Evolutionary conservation across 208 protist genomes (phyloP), one percentile per base, ranked within the genome.

Genomic region (Polymyxa betae): DNA sequence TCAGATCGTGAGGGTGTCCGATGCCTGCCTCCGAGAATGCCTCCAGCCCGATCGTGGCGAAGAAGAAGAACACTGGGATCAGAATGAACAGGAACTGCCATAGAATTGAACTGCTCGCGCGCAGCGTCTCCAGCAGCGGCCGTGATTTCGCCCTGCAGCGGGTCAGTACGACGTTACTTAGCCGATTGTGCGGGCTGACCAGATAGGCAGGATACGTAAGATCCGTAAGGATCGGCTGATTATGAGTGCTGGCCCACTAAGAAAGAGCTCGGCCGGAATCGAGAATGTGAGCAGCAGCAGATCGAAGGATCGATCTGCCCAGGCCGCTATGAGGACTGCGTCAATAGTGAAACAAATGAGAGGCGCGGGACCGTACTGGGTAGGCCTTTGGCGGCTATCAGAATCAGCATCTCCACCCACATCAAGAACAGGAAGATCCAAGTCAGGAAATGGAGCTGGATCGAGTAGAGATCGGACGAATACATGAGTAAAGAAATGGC

Each of bases 41-140:
- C 35, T 82, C 72, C 5, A 82, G n/a, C 5, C 72, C 72, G n/a
- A 82, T 82, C 35, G 40, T 43, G 72, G 72, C 72, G 72, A 82
- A 82, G 35, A 82, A 35, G 72, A 45, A 82, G n/a, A 82, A 82
- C 12, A 35, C n/a, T 35, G 72, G 16, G 72, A 12, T n/a, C 5
- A 82, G 72, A 35, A 82, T 82, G 35, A 43, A 82, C 16, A 82
- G n/a, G 16, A 82, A 45, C 16, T 82, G 72, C 35, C 35, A 45
- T 20, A 82, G 16, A 82, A 82, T 82, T 5, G 40, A 5, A 82
- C 35, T 43, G 12, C n/a, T 82, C 16, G n/a, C 5, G 49, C 49
- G 49, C 24, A 60, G 24, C 24, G 49, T 60, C 24, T 60, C 12
- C 5, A 60, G 49, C 5, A 60, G 49, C 24, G 49, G 49, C 5